These are phyloP conservation scores for Boehmeria nivea DNA, from an alignment of 306 rosid genomes.

Conservation along the genomic window DNA sequence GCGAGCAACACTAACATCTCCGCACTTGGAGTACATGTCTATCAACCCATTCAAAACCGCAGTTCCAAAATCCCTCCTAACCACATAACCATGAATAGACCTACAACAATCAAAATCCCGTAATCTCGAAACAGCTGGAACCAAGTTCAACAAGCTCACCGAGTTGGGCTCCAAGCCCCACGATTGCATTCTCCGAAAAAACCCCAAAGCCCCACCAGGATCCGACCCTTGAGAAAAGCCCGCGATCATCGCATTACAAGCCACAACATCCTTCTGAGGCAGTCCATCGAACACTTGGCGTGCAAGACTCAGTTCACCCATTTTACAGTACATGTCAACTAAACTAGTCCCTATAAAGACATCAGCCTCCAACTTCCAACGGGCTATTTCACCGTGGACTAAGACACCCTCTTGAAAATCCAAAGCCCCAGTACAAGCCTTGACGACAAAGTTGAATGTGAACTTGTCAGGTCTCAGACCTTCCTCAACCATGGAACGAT, in stretches of 20 bases:
- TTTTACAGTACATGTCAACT: slow-evolving; percentile 52
- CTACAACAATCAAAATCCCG: slow-evolving; percentile 45
- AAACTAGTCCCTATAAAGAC: slow-evolving; percentile 64
- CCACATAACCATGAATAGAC: slow-evolving; percentile 53
- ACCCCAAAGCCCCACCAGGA: slow-evolving; percentile 37
- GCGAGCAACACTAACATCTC: slow-evolving; percentile 35
- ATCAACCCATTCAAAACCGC: slow-evolving; percentile 49
- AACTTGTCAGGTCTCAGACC: slow-evolving; percentile 60
- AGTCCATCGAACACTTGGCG: slow-evolving; percentile 47
- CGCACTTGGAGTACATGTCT: slow-evolving; percentile 72
- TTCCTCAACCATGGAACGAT: slow-evolving; percentile 30
- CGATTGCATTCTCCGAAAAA: slow-evolving; percentile 39
- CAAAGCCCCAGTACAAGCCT: slow-evolving; percentile 53
- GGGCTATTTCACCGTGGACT: slow-evolving; percentile 37
- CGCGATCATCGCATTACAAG: slow-evolving; percentile 64
- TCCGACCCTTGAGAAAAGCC: slow-evolving; percentile 53
- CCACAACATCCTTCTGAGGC: slow-evolving; percentile 42
- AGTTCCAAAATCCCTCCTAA: slow-evolving; percentile 36
- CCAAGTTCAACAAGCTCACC: slow-evolving; percentile 63
- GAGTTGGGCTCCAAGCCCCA: slow-evolving; percentile 36
- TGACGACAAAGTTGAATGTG: slow-evolving; percentile 57
- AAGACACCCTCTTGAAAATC: slow-evolving; percentile 43
- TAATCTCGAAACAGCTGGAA: slow-evolving; percentile 54
- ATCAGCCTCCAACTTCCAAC: slow-evolving; percentile 39
- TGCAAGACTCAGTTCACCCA: slow-evolving; percentile 49